Percentiles rank a stretch among this genome's conserved stretches.
Conservation (phyloP, 495 filamentous ascomycete genomes). For the Immersiella caudata region DNA sequence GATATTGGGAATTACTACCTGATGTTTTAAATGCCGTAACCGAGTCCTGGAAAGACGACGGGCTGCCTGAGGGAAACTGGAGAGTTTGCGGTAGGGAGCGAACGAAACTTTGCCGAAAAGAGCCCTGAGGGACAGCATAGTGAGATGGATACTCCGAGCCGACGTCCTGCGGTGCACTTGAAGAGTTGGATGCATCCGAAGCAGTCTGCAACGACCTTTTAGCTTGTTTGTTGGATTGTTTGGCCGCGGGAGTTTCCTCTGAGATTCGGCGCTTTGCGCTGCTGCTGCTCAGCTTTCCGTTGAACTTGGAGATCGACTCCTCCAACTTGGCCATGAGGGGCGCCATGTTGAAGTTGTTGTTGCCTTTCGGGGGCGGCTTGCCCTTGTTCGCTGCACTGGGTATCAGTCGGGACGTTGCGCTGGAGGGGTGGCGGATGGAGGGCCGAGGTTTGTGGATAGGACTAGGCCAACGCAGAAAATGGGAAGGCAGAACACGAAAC, state of each 20-base stretch:
- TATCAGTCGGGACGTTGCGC: not conserved
- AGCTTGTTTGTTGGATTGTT: constrained; percentile 20
- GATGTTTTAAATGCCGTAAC: too few species aligned
- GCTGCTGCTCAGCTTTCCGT: constrained; percentile 20
- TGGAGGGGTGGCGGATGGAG: not conserved
- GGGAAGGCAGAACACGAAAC: not conserved
- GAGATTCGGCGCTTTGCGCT: constrained; percentile 23
- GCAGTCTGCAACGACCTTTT: constrained; percentile 6
- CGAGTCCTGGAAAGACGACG: too few species aligned
- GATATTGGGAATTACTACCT: too few species aligned
- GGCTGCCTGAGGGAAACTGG: too few species aligned
- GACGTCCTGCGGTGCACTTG: too few species aligned
- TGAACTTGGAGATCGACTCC: constrained; percentile 21
- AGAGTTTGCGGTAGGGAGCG: too few species aligned
- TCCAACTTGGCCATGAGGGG: constrained; percentile 22
- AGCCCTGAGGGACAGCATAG: too few species aligned
- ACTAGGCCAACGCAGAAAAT: not conserved
- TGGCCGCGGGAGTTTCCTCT: constrained; percentile 11
- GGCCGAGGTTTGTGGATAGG: not conserved
- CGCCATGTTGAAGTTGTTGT: constrained; percentile 19
- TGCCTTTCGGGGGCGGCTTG: not conserved
- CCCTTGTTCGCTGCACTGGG: not conserved
- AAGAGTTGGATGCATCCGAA: not conserved
- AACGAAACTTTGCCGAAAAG: too few species aligned
- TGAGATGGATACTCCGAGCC: too few species aligned